A percentile compares a stretch with the other conserved stretches of the same genome.
Conservation (phyloP, 2,329 filamentous ascomycete species). For the Penicillium corylophilum region DNA sequence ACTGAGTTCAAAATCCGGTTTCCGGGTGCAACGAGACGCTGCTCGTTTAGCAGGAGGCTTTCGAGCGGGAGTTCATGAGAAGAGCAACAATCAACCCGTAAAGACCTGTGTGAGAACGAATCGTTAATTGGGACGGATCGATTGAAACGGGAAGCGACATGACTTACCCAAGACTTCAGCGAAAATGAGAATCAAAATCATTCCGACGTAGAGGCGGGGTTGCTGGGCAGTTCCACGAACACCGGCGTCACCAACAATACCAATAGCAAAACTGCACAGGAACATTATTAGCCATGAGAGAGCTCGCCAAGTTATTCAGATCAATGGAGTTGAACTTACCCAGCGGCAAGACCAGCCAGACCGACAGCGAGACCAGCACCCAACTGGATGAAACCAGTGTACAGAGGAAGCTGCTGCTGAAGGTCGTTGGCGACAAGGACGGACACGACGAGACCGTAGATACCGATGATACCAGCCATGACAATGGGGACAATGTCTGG, state of each 20-base stretch:
- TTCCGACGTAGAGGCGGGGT: constrained; percentile 79
- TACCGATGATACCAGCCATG: constrained; percentile 99
- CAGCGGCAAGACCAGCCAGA: constrained; percentile 78
- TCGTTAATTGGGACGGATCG: constrained; percentile 5
- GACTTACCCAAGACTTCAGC: constrained; percentile 91
- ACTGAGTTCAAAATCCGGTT: constrained; percentile 10
- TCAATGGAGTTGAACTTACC: constrained; percentile 37
- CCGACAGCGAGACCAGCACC: constrained; percentile 80
- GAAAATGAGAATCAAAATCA: constrained; percentile 99
- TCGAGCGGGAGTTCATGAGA: constrained; percentile 97
- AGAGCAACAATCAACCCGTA: constrained; percentile 98
- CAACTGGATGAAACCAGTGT: constrained; percentile 81
- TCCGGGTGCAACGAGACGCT: constrained; percentile 10
- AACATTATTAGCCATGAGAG: constrained; percentile 11
- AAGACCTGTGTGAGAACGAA: constrained; percentile 65
- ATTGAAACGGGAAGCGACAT: not conserved
- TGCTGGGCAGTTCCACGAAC: constrained; percentile 54
- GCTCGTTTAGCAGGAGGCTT: constrained; percentile 57
- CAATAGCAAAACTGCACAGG: constrained; percentile 69
- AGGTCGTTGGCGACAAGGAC: constrained; percentile 82
- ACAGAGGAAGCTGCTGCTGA: constrained; percentile 69
- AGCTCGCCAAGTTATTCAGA: not conserved
- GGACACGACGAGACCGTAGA: constrained; percentile 88
- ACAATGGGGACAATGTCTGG: constrained; percentile 98
- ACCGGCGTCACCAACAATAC: constrained; percentile 68